A percentile compares a stretch with the other conserved stretches of the same genome.
phyloP scores from a whole-genome alignment of 345 rosid species.

The Brassica rapa region DNA sequence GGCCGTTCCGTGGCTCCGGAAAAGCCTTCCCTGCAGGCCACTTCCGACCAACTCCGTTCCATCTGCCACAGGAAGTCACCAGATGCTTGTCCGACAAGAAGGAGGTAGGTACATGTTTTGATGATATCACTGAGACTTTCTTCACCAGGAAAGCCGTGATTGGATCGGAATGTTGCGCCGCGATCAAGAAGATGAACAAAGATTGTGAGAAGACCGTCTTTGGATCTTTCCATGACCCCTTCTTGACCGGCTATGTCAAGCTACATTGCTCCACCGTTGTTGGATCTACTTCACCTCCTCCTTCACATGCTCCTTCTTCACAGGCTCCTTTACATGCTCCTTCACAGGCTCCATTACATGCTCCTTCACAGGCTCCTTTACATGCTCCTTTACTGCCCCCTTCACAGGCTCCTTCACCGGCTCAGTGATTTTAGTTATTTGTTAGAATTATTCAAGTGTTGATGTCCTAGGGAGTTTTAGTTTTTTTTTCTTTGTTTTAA shows the following conservation, averaged over 20 bases:
- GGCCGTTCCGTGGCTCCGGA: conserved; percentile 20
- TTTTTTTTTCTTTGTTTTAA: neutral
- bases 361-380: neutral
- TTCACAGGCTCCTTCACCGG: neutral
- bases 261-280: conserved; percentile 24
- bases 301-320: conserved; percentile 8
- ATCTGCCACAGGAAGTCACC: conserved; percentile 30
- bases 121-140: conserved; percentile 22
- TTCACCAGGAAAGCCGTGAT: conserved; percentile 18
- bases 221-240: conserved; percentile 29
- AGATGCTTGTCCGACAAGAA: conserved; percentile 36
- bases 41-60: conserved; percentile 21
- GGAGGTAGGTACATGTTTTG: conserved; percentile 33
- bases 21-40: conserved; percentile 6
- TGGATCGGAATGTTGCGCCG: conserved; percentile 26
- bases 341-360: neutral
- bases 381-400: no score
- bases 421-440: conserved; percentile 3
- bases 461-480: neutral
- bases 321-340: neutral
- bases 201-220: conserved; percentile 38
- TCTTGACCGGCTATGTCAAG: conserved; percentile 25
- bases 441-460: neutral
- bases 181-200: conserved; percentile 22
- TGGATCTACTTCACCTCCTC: conserved; percentile 2